A percentile compares a stretch with the other conserved stretches of the same genome.
These are phyloP conservation scores for Aspergillus jensenii DNA, from an alignment of 2,329 filamentous ascomycete genomes.

Conservation along the genomic window DNA sequence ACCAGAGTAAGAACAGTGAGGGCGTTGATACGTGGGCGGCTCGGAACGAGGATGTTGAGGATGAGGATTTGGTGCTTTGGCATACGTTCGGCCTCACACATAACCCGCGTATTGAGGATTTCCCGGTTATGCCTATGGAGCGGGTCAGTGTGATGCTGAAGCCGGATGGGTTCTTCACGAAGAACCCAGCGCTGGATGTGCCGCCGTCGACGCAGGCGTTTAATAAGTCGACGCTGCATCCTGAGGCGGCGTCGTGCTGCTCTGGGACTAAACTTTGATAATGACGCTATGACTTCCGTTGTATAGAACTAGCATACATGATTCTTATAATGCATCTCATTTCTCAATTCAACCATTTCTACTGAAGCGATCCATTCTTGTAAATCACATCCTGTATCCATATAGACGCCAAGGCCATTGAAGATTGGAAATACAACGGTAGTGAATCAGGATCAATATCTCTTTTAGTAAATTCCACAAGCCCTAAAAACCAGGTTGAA, in stretches of 20 bases:
- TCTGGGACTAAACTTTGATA: conserved; percentile 26
- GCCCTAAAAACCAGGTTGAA: no score
- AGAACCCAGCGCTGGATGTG: conserved; percentile 51
- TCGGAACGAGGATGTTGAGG: conserved; percentile 49
- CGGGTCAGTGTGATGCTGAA: conserved; percentile 47
- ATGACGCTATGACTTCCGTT: no score
- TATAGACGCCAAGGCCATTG: no score
- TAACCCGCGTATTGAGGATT: conserved; percentile 63
- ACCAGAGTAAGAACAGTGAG: conserved; percentile 53
- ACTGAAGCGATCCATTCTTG: no score
- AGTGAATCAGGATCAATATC: no score
- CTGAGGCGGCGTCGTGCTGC: conserved; percentile 27
- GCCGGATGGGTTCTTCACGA: conserved; percentile 52
- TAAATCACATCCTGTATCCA: no score
- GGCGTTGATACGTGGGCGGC: conserved; percentile 54
- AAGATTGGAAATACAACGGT: no score
- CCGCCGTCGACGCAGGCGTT: conserved; percentile 41
- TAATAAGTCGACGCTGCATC: conserved; percentile 39
- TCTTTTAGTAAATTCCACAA: no score
- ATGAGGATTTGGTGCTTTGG: conserved; percentile 46
- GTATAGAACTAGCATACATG: no score
- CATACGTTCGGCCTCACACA: conserved; percentile 59
- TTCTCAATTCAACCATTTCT: no score
- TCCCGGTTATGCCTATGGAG: conserved; percentile 67
- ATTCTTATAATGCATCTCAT: no score